phyloP scores from a whole-genome alignment of 2,329 filamentous ascomycete genomes.

The Metarhizium humberi region DNA sequence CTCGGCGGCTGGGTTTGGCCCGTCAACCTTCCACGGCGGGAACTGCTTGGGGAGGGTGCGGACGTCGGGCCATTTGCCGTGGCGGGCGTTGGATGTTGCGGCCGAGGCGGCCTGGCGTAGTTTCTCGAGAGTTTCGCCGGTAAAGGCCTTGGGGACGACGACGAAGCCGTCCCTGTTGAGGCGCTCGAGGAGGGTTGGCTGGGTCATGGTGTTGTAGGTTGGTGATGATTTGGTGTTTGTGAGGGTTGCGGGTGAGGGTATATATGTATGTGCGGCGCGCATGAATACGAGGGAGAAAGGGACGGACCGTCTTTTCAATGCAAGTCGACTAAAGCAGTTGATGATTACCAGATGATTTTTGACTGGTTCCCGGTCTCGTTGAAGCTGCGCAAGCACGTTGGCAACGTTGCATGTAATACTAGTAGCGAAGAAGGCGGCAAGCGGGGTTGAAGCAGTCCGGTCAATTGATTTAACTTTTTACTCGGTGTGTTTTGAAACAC shows the following conservation, averaged over 20 bases:
- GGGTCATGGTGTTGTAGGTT: not conserved
- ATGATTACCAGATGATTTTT: not conserved
- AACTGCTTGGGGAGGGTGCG: conserved; percentile 83
- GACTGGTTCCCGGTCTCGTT: not conserved
- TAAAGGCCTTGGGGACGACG: conserved; percentile 50
- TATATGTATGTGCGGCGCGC: no score
- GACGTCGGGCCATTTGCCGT: conserved; percentile 68
- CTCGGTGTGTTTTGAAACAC: no score
- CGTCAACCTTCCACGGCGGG: conserved; percentile 65
- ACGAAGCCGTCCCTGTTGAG: conserved; percentile 69
- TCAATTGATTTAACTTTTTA: no score
- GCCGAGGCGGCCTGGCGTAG: conserved; percentile 51
- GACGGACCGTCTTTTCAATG: no score
- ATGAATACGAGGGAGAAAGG: no score
- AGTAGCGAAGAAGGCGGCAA: no score
- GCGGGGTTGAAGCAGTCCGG: no score
- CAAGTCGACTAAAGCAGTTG: no score
- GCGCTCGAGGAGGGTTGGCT: not conserved
- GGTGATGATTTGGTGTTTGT: not conserved
- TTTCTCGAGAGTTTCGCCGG: conserved; percentile 39
- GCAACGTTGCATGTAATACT: not conserved
- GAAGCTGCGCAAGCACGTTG: not conserved
- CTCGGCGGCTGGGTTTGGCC: conserved; percentile 23
- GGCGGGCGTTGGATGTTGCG: conserved; percentile 52
- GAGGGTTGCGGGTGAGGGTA: no score